Percentiles rank a stretch among this genome's conserved stretches.
phyloP scores from a whole-genome alignment of 495 filamentous ascomycete genomes.

The Xylaria scruposa region DNA sequence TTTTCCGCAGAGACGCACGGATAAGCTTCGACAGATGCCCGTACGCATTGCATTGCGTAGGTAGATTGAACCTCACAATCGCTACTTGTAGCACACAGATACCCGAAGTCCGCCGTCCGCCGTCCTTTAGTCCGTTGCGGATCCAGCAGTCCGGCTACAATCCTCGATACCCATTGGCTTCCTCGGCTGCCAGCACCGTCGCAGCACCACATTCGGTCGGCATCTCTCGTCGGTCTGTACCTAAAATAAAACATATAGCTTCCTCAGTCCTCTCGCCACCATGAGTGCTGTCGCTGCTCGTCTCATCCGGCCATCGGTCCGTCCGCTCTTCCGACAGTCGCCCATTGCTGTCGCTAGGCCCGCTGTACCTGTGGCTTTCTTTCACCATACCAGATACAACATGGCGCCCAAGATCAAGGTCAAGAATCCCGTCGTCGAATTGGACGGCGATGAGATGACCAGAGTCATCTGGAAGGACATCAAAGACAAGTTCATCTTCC shows the following conservation, averaged over 20 bases:
- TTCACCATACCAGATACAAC: conserved; percentile 40
- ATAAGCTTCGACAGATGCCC: not conserved
- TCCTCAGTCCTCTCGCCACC: conserved; percentile 25
- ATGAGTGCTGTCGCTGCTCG: conserved; percentile 40
- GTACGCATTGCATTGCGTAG: not conserved
- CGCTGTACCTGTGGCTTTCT: conserved; percentile 39
- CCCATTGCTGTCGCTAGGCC: conserved; percentile 32
- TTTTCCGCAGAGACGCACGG: conserved; percentile 4
- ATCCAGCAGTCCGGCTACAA: conserved; percentile 11
- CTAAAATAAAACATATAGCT: conserved; percentile 33
- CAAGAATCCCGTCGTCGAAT: conserved; percentile 94
- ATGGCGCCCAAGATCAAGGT: conserved; percentile 82
- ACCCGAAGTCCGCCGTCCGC: conserved; percentile 1
- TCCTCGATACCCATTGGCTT: conserved; percentile 28
- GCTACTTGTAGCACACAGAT: conserved; percentile 8
- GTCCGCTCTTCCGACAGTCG: conserved; percentile 38
- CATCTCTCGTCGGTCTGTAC: not conserved
- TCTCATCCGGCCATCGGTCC: conserved; percentile 37
- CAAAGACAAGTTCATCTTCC: conserved; percentile 96
- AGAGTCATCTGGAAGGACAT: conserved; percentile 98
- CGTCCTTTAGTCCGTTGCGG: conserved; percentile 18
- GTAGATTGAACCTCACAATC: conserved; percentile 6
- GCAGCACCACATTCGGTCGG: not conserved
- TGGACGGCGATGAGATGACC: conserved; percentile 99
- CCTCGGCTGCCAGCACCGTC: conserved; percentile 23